Conservation (phyloP, 306 rosid genomes). For the Fragaria vesca region DNA sequence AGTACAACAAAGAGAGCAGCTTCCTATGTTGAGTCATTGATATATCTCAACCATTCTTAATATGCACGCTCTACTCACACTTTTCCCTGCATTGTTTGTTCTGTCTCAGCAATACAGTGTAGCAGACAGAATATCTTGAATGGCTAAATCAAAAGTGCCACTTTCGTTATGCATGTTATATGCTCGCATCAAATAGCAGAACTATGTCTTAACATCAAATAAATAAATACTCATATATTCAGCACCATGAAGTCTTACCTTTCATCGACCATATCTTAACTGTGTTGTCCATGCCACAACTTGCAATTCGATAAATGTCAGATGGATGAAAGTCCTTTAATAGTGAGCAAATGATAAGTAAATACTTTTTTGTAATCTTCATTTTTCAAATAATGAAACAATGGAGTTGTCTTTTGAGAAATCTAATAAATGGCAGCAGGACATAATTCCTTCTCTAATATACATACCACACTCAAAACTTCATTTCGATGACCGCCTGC, state of each 20-base stretch:
- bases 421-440: background rate
- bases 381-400: background rate
- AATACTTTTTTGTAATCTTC: background rate
- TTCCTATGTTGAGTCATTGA: background rate
- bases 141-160: background rate
- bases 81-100: background rate
- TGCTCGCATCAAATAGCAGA: background rate
- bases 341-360: conserved; percentile 25
- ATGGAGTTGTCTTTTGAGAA: background rate
- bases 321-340: conserved; percentile 89
- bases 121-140: background rate
- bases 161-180: background rate
- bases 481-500: conserved; percentile 99
- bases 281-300: conserved; percentile 98
- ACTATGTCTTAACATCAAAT: background rate
- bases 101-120: background rate
- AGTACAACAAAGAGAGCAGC: background rate
- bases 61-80: no score
- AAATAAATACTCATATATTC: background rate
- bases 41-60: background rate
- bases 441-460: conserved; percentile 19
- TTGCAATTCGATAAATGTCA: conserved; percentile 74
- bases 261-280: conserved; percentile 98
- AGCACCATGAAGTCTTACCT: conserved; percentile 41
- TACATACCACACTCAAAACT: conserved; percentile 89